These are phyloP conservation scores for Microcos paniculata DNA, from an alignment of 345 rosid genomes.

Conservation along the genomic window DNA sequence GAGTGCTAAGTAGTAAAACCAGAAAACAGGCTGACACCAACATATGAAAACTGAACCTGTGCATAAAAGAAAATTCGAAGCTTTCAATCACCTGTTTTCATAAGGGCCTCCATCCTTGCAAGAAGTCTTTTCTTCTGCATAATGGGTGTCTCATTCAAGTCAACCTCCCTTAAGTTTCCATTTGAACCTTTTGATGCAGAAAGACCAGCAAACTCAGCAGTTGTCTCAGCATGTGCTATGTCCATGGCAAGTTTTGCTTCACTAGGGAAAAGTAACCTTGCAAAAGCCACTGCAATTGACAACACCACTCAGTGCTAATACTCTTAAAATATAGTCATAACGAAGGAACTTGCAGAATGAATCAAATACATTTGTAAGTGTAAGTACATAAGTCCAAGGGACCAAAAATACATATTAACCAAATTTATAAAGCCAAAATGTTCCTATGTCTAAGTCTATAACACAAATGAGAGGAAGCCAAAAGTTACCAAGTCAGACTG, in stretches of 20 bases:
- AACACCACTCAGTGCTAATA: conserved; percentile 18
- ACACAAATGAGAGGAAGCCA: background rate
- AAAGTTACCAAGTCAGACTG: background rate
- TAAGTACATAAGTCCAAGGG: background rate
- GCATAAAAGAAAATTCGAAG: background rate
- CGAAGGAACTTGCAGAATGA: background rate
- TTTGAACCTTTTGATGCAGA: conserved; percentile 54
- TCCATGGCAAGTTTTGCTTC: conserved; percentile 97
- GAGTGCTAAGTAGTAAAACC: no score
- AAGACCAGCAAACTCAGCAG: conserved; percentile 62
- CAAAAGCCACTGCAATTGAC: conserved; percentile 74
- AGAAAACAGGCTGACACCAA: no score
- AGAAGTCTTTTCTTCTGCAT: conserved; percentile 65
- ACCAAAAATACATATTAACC: background rate
- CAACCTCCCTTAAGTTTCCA: conserved; percentile 74
- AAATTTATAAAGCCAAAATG: background rate
- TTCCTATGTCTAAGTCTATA: background rate
- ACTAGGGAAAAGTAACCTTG: conserved; percentile 74
- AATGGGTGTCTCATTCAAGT: conserved; percentile 83
- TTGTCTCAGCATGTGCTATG: conserved; percentile 70
- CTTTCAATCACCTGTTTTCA: conserved; percentile 69
- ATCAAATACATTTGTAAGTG: background rate
- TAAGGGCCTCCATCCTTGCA: conserved; percentile 79
- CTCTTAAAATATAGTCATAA: background rate
- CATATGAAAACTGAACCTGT: background rate